Conservation (phyloP, 306 rosid species). For the Prunus salicina region DNA sequence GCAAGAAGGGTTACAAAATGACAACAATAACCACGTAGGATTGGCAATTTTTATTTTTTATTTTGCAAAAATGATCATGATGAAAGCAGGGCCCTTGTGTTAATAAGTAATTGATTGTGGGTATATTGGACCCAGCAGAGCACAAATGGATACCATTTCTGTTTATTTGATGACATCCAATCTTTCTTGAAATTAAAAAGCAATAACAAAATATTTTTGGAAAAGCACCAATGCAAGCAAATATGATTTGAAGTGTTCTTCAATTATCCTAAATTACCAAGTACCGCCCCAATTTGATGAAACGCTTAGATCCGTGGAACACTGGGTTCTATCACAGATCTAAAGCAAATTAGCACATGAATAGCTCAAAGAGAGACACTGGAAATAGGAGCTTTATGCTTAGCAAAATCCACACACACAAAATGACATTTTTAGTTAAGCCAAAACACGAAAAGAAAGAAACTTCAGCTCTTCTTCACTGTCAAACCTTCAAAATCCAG, state of each 20-base stretch:
- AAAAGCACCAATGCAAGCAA: neutral
- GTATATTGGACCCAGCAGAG: conserved; percentile 1
- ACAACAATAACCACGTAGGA: conserved; percentile 20
- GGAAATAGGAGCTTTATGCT: conserved; percentile 4
- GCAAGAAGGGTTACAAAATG: conserved; percentile 26
- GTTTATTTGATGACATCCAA: conserved; percentile 2
- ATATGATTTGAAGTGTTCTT: conserved; percentile 8
- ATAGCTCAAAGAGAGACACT: conserved; percentile 2
- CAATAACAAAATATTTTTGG: conserved; percentile 15
- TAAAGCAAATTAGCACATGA: conserved; percentile 8
- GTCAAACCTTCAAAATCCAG: neutral
- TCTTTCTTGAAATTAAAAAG: neutral
- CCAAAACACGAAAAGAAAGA: conserved; percentile 2
- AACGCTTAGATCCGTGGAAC: conserved; percentile 40
- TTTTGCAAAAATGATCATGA: neutral
- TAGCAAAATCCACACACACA: neutral
- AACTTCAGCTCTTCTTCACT: conserved; percentile 11
- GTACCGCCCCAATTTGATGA: neutral
- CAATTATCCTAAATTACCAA: conserved; percentile 4
- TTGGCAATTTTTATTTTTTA: neutral
- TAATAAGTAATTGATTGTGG: neutral
- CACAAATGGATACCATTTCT: conserved; percentile 6
- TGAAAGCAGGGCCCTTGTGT: neutral
- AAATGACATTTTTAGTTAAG: neutral
- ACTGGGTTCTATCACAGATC: conserved; percentile 16